Evolutionary conservation across 352 stramenopile genomes (phyloP).

Genomic region (Phytophthora pisi): DNA sequence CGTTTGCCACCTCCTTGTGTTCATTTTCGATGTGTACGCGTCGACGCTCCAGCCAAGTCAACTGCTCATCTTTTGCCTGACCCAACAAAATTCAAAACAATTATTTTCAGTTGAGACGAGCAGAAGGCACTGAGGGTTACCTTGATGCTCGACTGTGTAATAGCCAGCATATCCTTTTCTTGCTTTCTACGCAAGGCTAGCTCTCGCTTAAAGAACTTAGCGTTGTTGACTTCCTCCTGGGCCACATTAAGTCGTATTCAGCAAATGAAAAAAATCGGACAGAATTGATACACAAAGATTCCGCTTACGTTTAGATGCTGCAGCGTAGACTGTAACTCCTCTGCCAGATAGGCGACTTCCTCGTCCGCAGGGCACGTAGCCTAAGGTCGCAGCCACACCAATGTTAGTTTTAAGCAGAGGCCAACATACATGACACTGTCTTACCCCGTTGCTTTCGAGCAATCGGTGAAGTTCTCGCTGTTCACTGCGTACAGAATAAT

Average conservation of each 20-base stretch:
- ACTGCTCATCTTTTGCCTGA: constrained; percentile 46
- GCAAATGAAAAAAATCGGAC: not conserved
- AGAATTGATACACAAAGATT: not conserved
- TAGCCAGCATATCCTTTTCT: constrained; percentile 37
- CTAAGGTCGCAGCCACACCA: constrained; percentile 10
- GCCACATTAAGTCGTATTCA: not conserved
- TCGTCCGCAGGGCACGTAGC: constrained; percentile 41
- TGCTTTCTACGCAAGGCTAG: constrained; percentile 39
- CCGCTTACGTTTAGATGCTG: constrained; percentile 36
- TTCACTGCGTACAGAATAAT: constrained; percentile 13
- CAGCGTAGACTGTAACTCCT: constrained; percentile 29
- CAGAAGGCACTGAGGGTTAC: constrained; percentile 9
- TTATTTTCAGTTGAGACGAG: constrained; percentile 2
- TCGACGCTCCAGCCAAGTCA: constrained; percentile 49
- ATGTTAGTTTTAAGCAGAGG: not conserved
- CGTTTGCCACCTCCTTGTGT: constrained; percentile 26
- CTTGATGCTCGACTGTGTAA: constrained; percentile 46
- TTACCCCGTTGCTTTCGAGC: constrained; percentile 35
- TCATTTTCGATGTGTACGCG: constrained; percentile 40
- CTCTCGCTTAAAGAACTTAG: constrained; percentile 41
- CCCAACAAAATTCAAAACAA: not conserved
- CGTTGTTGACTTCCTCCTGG: constrained; percentile 28
- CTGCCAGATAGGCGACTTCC: constrained; percentile 25
- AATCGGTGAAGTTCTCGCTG: constrained; percentile 32
- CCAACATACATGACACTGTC: not conserved